phyloP scores from a whole-genome alignment of 1,139 yeast species.

The Magnusiomyces tetraspermus region DNA sequence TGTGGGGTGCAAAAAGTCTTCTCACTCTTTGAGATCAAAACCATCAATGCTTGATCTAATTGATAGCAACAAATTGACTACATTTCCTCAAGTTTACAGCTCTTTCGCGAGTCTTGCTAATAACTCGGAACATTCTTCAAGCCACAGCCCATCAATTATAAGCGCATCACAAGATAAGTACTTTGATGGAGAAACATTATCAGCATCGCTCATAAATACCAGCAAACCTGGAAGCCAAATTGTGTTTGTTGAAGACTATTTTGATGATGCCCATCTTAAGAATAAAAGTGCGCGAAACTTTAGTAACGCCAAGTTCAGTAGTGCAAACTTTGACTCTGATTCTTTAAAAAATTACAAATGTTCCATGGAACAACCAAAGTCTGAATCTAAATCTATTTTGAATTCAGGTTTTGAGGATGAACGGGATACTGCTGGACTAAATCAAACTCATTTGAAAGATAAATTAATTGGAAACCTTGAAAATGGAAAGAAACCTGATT shows the following conservation, averaged over 20 bases:
- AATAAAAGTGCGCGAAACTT: background rate
- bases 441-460: too few relatives aligned
- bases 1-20: too few relatives aligned
- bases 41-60: conserved; percentile 8
- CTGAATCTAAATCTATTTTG: too few relatives aligned
- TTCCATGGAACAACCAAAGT: too few relatives aligned
- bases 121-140: too few relatives aligned
- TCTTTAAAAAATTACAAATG: too few relatives aligned
- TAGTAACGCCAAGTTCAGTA: background rate
- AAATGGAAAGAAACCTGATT: too few relatives aligned
- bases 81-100: conserved; percentile 11
- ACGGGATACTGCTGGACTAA: too few relatives aligned
- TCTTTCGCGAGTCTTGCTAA: conserved; percentile 1
- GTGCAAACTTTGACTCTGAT: background rate
- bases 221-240: background rate
- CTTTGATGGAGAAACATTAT: background rate
- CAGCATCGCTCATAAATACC: background rate
- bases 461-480: too few relatives aligned
- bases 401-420: too few relatives aligned
- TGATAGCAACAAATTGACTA: conserved; percentile 9
- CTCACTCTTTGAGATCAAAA: background rate
- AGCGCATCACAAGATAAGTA: background rate
- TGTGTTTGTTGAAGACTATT: conserved; percentile 11
- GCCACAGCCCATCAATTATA: background rate
- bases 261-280: conserved; percentile 1